Evolutionary conservation across 2,329 filamentous ascomycete genomes (phyloP), one percentile per base, ranked within the genome.

Genomic region (Didymellaceae sp.): DNA sequence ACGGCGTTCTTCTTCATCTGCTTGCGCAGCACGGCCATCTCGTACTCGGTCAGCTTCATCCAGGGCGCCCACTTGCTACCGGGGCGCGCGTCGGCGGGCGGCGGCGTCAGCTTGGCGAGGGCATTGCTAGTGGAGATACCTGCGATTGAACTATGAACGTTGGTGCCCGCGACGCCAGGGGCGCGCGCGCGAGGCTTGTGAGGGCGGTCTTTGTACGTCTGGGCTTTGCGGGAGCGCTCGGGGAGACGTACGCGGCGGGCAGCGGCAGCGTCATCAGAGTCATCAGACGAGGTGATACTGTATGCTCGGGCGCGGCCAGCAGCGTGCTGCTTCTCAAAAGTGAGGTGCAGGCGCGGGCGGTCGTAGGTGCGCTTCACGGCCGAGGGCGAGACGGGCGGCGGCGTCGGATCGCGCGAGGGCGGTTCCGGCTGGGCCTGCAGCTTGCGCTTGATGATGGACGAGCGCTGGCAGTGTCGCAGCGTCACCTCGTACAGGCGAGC

Each of bases 1-100:
- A 89, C 86, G 0, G 89, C 88, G 65, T 94, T 94, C 79, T 94
- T 94, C 81, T 94, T 94, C 90, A 94, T 94, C 14, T 88, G 82
- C 74, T 94, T 94, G 53, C 90, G 80, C 6, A 94, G 78, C 56
- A 85, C 83, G 5, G 84, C 85, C 83, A 87, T 85, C 63, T 87
- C 85, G 74, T 81, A 87, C 58, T 86, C 84, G 2, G 85, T 87
- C 55, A 87, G 72, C 49, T 83, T 82, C 61, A 84, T 76, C 85
- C 85, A 87, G 2, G 85, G 85, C 53, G 80, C 74, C 72, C 82
- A 81, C 62, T 81, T 80, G 70, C 83, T 86, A 35, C 85, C 85
- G 18, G 81, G 77, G 45, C 75, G 75, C 6, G 84, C 84, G 66
- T 86, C 81, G 16, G 79, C 72, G 11, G 85, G 85, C 8, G 85